These are phyloP conservation scores for Xylaria scruposa DNA, from an alignment of 495 filamentous ascomycete genomes.

Conservation along the genomic window DNA sequence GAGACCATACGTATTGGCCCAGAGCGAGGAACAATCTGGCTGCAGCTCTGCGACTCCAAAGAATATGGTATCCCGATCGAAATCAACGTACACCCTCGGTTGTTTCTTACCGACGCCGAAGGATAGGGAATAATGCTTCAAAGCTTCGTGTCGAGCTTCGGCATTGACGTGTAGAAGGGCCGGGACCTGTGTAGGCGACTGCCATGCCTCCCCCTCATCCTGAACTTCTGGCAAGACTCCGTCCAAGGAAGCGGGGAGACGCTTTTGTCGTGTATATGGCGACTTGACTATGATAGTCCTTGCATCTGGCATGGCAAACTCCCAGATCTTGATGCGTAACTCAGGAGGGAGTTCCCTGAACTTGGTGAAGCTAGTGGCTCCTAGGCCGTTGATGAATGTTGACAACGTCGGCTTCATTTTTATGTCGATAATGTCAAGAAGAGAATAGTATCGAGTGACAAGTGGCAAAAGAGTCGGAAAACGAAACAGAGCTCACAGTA, in stretches of 20 bases:
- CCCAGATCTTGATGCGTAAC: constrained; percentile 55
- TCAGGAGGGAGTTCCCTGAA: constrained; percentile 54
- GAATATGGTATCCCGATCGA: constrained; percentile 42
- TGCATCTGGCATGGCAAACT: constrained; percentile 36
- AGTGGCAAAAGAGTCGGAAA: constrained; percentile 31
- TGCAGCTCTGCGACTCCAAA: constrained; percentile 37
- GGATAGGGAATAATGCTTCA: constrained; percentile 43
- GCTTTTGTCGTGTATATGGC: constrained; percentile 27
- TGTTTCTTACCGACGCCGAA: constrained; percentile 40
- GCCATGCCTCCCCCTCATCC: constrained; percentile 34
- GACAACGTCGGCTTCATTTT: constrained; percentile 35
- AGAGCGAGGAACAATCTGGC: constrained; percentile 34
- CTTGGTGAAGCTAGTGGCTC: constrained; percentile 41
- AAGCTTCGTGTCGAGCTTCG: constrained; percentile 44
- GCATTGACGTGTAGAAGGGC: constrained; percentile 43
- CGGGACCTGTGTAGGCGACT: constrained; percentile 38
- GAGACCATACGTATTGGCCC: constrained; percentile 33
- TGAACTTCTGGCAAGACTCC: constrained; percentile 28
- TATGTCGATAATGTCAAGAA: constrained; percentile 30
- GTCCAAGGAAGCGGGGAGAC: constrained; percentile 35
- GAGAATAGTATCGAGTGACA: constrained; percentile 33
- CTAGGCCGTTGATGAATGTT: constrained; percentile 20
- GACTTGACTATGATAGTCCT: constrained; percentile 39
- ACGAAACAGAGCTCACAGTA: neutral
- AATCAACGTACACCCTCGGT: constrained; percentile 45